Evolutionary conservation across 352 stramenopile genomes (phyloP), one percentile per base, ranked within the genome.

Genomic region (Stramenopiles sp.): DNA sequence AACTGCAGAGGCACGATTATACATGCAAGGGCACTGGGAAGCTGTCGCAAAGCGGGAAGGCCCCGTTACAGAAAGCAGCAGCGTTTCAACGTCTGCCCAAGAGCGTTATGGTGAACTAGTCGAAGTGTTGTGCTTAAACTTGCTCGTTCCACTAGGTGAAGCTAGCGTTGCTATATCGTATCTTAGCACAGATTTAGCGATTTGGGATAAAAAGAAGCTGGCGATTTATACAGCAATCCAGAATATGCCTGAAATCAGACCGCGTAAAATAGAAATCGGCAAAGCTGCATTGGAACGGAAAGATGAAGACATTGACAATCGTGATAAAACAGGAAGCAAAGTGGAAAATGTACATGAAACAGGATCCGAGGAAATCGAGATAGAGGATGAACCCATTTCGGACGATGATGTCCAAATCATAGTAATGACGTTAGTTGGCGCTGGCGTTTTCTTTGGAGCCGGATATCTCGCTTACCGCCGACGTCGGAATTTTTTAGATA

Each of bases 1-100:
- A 78, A 78, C 30, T 14, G 1, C 71, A 4, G 71, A 78, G 8
- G 71, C 30, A 33, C 4, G 71, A 14, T 78, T 78, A 33, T 78
- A 78, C 22, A 78, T 78, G 71, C 71, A 78, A 33, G 71, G 71
- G 30, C 71, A 78, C 8, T 78, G 71, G 71, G 71, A 78, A 33
- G 71, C 30, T 14, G 39, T 55, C 14, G 39, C 39, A 14, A 55
- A 55, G 14, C 39, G 39, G 4, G 39, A 55, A 55, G 39, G 39
- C 14, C 39, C 39, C 4, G 14, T 78, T 8, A 78, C 30, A 33
- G 71, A 78, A 33, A 33, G 22, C 4, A 78, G 71, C 14, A 78
- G 71, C 22, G 31, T 78, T 14, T 14, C 30, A 31, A 31, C 30
- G 22, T 78, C 71, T 14, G 71, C 4, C 4, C 4, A 33, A 31